A percentile compares a stretch with the other conserved stretches of the same genome.
Evolutionary conservation across 2,329 filamentous ascomycete species (phyloP).

Genomic region (Chaetoscypha palmicola): DNA sequence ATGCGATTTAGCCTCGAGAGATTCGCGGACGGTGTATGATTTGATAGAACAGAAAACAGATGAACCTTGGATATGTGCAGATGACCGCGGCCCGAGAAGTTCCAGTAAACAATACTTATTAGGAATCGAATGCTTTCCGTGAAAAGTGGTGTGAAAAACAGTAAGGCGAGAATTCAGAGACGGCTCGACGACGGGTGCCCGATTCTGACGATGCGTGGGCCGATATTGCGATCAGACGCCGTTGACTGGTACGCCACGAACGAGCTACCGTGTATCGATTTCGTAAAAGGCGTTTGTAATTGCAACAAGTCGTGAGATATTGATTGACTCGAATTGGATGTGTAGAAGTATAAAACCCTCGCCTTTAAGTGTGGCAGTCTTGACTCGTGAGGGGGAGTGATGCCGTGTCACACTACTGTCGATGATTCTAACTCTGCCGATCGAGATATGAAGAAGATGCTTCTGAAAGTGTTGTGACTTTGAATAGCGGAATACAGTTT

Average conservation of each 20-base stretch:
- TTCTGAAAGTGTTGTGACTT: too few relatives aligned
- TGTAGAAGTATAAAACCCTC: too few relatives aligned
- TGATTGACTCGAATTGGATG: not conserved
- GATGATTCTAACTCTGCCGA: too few relatives aligned
- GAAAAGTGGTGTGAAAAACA: not conserved
- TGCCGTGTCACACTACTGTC: too few relatives aligned
- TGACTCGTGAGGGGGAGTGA: too few relatives aligned
- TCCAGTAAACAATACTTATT: too few relatives aligned
- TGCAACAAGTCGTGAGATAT: not conserved
- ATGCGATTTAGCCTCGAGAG: not conserved
- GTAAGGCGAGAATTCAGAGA: not conserved
- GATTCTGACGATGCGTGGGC: not conserved
- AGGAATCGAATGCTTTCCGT: not conserved
- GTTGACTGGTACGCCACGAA: constrained; percentile 1
- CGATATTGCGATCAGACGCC: not conserved
- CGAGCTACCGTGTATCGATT: not conserved
- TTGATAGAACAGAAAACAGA: not conserved
- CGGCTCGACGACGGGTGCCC: too few relatives aligned
- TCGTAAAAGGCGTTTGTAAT: not conserved
- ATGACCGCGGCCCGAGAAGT: not conserved
- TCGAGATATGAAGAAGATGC: too few relatives aligned
- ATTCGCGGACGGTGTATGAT: constrained; percentile 1
- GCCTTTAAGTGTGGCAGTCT: too few relatives aligned
- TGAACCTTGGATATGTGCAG: not conserved
- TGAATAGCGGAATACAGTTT: too few relatives aligned